phyloP scores from a whole-genome alignment of 352 stramenopile genomes.

The Globisporangium apiculatum region DNA sequence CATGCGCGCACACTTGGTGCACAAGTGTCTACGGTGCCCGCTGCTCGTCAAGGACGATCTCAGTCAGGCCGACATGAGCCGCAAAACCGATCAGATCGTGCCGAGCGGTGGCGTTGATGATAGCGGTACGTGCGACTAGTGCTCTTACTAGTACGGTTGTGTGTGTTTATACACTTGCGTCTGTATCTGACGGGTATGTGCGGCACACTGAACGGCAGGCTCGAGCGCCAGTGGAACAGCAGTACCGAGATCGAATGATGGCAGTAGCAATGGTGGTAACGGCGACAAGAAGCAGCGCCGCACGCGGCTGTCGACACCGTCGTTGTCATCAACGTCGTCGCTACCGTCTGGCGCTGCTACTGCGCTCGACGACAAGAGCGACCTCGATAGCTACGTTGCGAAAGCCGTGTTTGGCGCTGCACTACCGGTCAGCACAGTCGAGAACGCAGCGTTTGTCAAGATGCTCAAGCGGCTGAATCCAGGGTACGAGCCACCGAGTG shows the following conservation, averaged over 20 bases:
- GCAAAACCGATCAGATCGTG: conserved; percentile 21
- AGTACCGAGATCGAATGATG: background rate
- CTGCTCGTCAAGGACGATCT: conserved; percentile 41
- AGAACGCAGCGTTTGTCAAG: conserved; percentile 50
- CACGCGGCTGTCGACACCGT: background rate
- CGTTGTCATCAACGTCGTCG: background rate
- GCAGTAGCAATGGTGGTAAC: background rate
- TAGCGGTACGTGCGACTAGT: background rate
- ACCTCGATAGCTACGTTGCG: conserved; percentile 51
- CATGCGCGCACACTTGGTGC: conserved; percentile 59
- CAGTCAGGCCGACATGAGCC: conserved; percentile 29
- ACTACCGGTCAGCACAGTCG: conserved; percentile 48
- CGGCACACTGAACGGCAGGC: background rate
- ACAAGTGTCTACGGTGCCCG: conserved; percentile 48
- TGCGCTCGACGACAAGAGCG: conserved; percentile 34
- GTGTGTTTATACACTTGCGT: background rate
- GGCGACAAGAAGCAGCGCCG: background rate
- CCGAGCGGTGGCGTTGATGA: background rate
- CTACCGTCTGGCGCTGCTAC: background rate
- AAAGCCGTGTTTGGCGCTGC: conserved; percentile 46
- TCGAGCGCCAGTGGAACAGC: background rate
- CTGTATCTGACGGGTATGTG: background rate
- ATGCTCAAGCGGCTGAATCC: conserved; percentile 56
- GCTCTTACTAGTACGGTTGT: background rate
- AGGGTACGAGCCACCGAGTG: conserved; percentile 40